Conservation (phyloP, 768 basidiomycete species). For the Suillus hirtellus region DNA sequence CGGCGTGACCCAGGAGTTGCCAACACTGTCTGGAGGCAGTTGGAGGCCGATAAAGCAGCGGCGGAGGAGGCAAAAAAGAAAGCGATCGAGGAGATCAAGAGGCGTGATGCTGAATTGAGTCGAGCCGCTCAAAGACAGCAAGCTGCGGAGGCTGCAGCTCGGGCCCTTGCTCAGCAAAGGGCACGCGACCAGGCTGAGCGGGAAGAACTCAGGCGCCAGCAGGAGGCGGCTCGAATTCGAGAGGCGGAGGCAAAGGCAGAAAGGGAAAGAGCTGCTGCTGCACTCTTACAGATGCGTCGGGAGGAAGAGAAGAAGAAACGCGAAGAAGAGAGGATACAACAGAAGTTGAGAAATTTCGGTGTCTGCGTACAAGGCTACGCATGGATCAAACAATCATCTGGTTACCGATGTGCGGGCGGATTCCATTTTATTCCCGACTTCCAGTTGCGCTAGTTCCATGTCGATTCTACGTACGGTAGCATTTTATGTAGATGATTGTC, state of each 20-base stretch:
- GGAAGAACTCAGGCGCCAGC: conserved; percentile 19
- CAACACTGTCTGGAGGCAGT: conserved; percentile 51
- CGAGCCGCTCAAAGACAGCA: conserved; percentile 19
- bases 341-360: conserved; percentile 46
- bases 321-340: conserved; percentile 36
- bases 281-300: conserved; percentile 32
- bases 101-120: conserved; percentile 20
- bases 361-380: conserved; percentile 46
- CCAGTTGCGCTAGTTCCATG: conserved; percentile 24
- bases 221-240: conserved; percentile 22
- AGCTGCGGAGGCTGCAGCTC: conserved; percentile 13
- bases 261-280: conserved; percentile 22
- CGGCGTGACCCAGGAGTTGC: conserved; percentile 52
- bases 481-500: background rate
- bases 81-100: conserved; percentile 21
- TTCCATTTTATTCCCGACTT: conserved; percentile 39
- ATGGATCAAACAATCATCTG: conserved; percentile 43
- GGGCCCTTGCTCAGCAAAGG: conserved; percentile 20
- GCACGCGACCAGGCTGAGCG: conserved; percentile 26
- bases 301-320: conserved; percentile 27
- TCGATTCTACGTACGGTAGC: background rate
- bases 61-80: conserved; percentile 21
- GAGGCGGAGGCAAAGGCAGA: conserved; percentile 19
- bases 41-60: conserved; percentile 40
- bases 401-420: conserved; percentile 51